These are phyloP conservation scores for Neodidymelliopsis sp. DNA, from an alignment of 2,329 filamentous ascomycete species.

Conservation along the genomic window DNA sequence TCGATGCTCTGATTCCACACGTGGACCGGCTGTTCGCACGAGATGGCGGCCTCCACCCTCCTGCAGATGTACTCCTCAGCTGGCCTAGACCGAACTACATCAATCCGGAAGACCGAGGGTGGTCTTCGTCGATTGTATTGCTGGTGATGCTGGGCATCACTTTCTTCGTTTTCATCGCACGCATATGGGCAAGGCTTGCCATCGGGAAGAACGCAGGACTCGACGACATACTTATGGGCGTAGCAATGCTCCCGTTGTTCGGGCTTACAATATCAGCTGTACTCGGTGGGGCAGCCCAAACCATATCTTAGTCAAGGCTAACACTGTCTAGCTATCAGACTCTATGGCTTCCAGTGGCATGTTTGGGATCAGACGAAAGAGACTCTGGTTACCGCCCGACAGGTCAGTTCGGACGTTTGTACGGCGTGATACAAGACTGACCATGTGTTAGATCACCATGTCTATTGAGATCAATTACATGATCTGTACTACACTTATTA, in stretches of 20 bases:
- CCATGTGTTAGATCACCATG: conserved; percentile 32
- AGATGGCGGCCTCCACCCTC: conserved; percentile 46
- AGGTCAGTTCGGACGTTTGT: conserved; percentile 23
- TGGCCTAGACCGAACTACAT: conserved; percentile 60
- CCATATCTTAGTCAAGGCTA: neutral
- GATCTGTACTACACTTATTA: conserved; percentile 37
- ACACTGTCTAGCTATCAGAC: conserved; percentile 29
- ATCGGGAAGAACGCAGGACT: conserved; percentile 57
- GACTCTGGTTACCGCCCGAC: conserved; percentile 29
- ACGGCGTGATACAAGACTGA: conserved; percentile 8
- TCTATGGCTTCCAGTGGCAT: conserved; percentile 46
- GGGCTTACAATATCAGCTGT: conserved; percentile 40
- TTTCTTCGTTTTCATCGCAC: conserved; percentile 51
- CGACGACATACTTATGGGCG: conserved; percentile 57
- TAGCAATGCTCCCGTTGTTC: conserved; percentile 51
- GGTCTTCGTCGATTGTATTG: conserved; percentile 53
- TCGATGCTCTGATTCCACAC: conserved; percentile 5
- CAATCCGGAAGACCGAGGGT: conserved; percentile 55
- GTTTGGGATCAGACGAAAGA: conserved; percentile 42
- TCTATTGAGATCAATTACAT: conserved; percentile 45
- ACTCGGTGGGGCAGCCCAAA: conserved; percentile 29
- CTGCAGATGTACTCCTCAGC: conserved; percentile 50
- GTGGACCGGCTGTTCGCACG: conserved; percentile 27
- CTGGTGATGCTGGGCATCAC: conserved; percentile 52
- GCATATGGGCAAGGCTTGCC: conserved; percentile 56